phyloP scores from a whole-genome alignment of 2,329 filamentous ascomycete genomes.

The Ophiostoma perfectum region DNA sequence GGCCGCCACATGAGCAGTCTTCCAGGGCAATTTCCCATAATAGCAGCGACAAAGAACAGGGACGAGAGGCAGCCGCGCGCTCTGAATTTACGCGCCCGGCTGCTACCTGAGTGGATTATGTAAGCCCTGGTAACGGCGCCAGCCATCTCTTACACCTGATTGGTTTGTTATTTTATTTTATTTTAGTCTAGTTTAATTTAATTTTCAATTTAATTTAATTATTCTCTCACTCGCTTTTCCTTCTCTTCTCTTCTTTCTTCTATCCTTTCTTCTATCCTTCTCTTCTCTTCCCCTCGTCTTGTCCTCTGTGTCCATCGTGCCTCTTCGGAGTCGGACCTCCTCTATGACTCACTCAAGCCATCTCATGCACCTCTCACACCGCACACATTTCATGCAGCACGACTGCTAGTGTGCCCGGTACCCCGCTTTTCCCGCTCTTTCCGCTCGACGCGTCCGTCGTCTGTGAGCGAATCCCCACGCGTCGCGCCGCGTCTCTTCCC shows the following conservation, averaged over 20 bases:
- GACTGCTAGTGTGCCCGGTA: conserved; percentile 6
- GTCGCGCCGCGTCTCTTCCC: conserved; percentile 18
- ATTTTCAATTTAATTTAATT: neutral
- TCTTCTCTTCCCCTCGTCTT: neutral
- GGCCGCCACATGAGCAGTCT: neutral
- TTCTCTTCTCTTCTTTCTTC: neutral
- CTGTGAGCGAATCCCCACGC: conserved; percentile 16
- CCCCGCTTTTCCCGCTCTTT: conserved; percentile 12
- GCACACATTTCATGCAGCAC: conserved; percentile 9
- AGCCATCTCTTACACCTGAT: too few relatives aligned
- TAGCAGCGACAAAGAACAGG: neutral
- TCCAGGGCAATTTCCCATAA: neutral
- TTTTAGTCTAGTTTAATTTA: neutral
- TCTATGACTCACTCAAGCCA: conserved; percentile 7
- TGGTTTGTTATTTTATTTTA: too few relatives aligned
- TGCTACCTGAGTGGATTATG: neutral
- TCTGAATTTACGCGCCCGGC: neutral
- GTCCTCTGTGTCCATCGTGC: neutral
- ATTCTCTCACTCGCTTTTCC: neutral
- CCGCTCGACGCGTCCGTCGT: conserved; percentile 16
- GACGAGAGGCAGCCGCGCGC: neutral
- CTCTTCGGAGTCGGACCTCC: neutral
- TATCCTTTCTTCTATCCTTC: conserved; percentile 1
- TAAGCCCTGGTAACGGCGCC: neutral
- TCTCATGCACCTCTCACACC: conserved; percentile 6